phyloP scores from a whole-genome alignment of 2,329 filamentous ascomycete species.

The Reticulascus tulasneorum region DNA sequence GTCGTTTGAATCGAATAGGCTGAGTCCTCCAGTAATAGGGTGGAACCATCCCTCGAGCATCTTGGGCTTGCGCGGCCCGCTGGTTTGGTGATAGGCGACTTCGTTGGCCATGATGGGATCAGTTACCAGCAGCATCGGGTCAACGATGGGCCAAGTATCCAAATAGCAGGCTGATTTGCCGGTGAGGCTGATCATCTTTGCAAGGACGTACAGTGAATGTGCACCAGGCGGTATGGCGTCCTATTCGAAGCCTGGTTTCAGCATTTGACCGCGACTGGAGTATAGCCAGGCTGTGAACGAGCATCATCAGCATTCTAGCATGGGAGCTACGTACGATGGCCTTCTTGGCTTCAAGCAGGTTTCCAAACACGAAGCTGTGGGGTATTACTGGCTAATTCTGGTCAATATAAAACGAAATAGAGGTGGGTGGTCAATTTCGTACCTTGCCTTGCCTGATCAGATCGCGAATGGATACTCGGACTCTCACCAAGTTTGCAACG shows the following conservation, averaged over 20 bases:
- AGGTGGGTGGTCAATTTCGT: not conserved
- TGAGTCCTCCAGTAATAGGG: conserved; percentile 25
- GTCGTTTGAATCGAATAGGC: conserved; percentile 28
- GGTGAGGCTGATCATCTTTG: conserved; percentile 11
- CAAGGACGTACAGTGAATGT: conserved; percentile 6
- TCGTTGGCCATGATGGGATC: conserved; percentile 26
- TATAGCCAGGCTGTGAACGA: conserved; percentile 22
- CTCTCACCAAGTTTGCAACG: conserved; percentile 2
- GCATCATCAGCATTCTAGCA: conserved; percentile 20
- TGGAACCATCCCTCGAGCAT: conserved; percentile 24
- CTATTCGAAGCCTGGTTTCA: no score
- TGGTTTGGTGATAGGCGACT: conserved; percentile 20
- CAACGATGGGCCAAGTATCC: conserved; percentile 22
- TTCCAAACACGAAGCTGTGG: conserved; percentile 23
- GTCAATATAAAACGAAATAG: not conserved
- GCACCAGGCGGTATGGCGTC: conserved; percentile 8
- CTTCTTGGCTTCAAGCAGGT: conserved; percentile 25
- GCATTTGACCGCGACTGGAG: no score
- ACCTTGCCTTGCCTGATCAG: conserved; percentile 8
- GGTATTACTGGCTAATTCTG: conserved; percentile 21
- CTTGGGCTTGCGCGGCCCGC: conserved; percentile 21
- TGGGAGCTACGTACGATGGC: conserved; percentile 20
- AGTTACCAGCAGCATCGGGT: conserved; percentile 22
- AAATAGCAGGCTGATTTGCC: conserved; percentile 23
- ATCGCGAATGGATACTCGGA: conserved; percentile 8